These are phyloP conservation scores for Hansenula lynferdii DNA, from an alignment of 1,139 yeast genomes.

Conservation along the genomic window DNA sequence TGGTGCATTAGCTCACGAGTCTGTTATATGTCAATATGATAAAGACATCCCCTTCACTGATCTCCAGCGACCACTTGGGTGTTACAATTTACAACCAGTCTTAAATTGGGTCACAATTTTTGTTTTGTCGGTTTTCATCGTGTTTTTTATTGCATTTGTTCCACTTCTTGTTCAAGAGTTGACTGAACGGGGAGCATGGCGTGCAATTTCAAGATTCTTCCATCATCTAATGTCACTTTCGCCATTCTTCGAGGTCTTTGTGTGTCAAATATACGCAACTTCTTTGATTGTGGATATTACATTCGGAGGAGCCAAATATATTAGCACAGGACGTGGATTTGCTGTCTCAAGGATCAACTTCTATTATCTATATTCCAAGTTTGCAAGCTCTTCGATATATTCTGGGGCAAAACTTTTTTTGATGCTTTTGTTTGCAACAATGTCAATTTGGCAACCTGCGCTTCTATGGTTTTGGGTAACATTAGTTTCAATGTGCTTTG, in stretches of 20 bases:
- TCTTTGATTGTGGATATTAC: conserved; percentile 64
- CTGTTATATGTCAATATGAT: conserved; percentile 51
- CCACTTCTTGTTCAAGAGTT: conserved; percentile 79
- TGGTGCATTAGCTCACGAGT: conserved; percentile 61
- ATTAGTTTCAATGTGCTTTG: conserved; percentile 61
- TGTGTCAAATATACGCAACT: conserved; percentile 77
- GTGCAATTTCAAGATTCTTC: conserved; percentile 53
- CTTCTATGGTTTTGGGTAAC: conserved; percentile 84
- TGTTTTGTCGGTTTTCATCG: conserved; percentile 76
- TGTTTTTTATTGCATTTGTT: conserved; percentile 77
- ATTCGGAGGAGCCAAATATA: conserved; percentile 80
- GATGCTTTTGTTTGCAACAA: conserved; percentile 56
- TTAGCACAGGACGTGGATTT: conserved; percentile 83
- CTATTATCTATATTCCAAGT: conserved; percentile 54
- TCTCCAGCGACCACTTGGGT: conserved; percentile 62
- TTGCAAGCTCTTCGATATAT: conserved; percentile 60
- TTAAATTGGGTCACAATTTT: conserved; percentile 77
- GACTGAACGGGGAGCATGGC: conserved; percentile 68
- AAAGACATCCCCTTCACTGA: conserved; percentile 55
- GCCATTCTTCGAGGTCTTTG: conserved; percentile 84
- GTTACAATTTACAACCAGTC: conserved; percentile 71
- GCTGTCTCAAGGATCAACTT: conserved; percentile 69
- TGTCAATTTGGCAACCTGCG: conserved; percentile 73
- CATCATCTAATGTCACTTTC: conserved; percentile 70
- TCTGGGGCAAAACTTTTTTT: conserved; percentile 57